Evolutionary conservation across 306 rosid genomes (phyloP).

Genomic region (Vicia villosa): DNA sequence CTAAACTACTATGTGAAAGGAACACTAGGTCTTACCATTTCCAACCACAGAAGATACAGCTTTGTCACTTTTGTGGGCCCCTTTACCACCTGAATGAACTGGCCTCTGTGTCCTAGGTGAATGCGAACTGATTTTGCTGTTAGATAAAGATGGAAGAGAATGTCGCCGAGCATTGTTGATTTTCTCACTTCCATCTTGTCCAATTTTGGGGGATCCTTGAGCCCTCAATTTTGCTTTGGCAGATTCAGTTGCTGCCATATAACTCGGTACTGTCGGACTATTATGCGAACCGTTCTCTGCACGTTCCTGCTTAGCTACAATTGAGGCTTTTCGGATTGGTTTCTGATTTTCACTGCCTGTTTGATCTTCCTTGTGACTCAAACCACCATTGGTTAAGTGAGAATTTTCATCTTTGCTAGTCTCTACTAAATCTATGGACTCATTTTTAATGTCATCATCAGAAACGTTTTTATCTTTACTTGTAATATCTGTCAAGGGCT

Average conservation of each 20-base stretch:
- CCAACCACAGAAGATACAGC: constrained; percentile 63
- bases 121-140: constrained; percentile 81
- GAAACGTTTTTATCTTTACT: constrained; percentile 50
- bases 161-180: constrained; percentile 69
- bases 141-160: constrained; percentile 76
- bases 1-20: neutral
- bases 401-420: constrained; percentile 55
- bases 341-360: constrained; percentile 67
- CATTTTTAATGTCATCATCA: constrained; percentile 49
- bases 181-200: constrained; percentile 65
- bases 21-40: constrained; percentile 60
- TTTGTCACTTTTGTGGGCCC: constrained; percentile 59
- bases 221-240: constrained; percentile 96
- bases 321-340: constrained; percentile 59
- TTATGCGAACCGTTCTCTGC: constrained; percentile 71
- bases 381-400: constrained; percentile 56
- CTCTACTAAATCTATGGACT: constrained; percentile 52
- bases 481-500: constrained; percentile 56
- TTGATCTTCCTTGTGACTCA: constrained; percentile 67
- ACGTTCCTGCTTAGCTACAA: constrained; percentile 73
- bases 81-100: constrained; percentile 74
- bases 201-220: constrained; percentile 89
- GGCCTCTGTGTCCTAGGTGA: constrained; percentile 90
- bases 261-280: constrained; percentile 86
- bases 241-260: constrained; percentile 98